Conservation (phyloP, 768 basidiomycete genomes). For the Ramaria rubella region DNA sequence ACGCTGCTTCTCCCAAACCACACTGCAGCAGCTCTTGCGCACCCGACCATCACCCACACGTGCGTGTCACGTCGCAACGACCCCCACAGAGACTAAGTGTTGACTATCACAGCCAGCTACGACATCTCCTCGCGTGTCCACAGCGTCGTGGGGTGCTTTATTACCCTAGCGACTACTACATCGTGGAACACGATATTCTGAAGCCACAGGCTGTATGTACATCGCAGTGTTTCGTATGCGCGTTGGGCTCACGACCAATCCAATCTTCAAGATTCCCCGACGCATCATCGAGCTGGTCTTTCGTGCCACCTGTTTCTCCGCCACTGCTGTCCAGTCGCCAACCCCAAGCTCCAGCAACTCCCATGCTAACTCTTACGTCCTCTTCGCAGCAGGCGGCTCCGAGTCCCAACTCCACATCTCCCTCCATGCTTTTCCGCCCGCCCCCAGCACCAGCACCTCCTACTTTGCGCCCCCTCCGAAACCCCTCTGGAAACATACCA, state of each 20-base stretch:
- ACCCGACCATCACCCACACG: slow-evolving; percentile 1
- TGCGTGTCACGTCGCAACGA: background rate
- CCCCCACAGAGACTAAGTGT: background rate
- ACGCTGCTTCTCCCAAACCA: background rate
- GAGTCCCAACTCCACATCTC: slow-evolving; percentile 67
- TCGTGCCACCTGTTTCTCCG: slow-evolving; percentile 54
- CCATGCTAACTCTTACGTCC: no score
- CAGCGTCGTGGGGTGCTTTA: slow-evolving; percentile 56
- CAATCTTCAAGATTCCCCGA: slow-evolving; percentile 33
- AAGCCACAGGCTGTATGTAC: slow-evolving; percentile 35
- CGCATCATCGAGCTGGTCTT: slow-evolving; percentile 50
- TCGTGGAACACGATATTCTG: slow-evolving; percentile 56
- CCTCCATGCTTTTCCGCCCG: slow-evolving; percentile 30
- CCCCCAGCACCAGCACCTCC: no score
- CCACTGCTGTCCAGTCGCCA: slow-evolving; percentile 37
- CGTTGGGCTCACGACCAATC: no score
- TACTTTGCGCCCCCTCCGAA: background rate
- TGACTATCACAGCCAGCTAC: slow-evolving; percentile 48
- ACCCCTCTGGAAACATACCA: background rate
- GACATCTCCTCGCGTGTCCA: slow-evolving; percentile 74
- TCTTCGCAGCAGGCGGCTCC: slow-evolving; percentile 72
- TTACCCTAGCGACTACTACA: slow-evolving; percentile 47
- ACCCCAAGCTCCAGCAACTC: slow-evolving; percentile 37
- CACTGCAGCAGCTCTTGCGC: slow-evolving; percentile 2
- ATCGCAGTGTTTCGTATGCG: background rate